Evolutionary conservation across 768 basidiomycete genomes (phyloP).

Genomic region (Leccinum variicolor): DNA sequence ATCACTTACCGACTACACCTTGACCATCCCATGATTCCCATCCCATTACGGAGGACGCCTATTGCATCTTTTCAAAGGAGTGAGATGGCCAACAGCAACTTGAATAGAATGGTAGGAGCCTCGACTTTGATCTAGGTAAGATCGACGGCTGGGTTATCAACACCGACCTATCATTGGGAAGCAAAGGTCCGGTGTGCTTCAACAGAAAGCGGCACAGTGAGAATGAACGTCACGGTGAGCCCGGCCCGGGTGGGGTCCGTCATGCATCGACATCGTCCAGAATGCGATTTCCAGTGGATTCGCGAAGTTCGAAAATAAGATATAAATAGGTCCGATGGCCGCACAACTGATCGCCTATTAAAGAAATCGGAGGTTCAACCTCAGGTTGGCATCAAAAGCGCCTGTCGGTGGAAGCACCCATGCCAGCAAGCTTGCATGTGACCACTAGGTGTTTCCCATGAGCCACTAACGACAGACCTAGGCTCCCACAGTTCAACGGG

Average conservation of each 20-base stretch:
- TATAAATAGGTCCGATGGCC: not conserved
- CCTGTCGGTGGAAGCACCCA: not conserved
- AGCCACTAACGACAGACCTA: not conserved
- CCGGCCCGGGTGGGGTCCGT: not conserved
- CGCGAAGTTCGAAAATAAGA: not conserved
- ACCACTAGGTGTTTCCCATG: not conserved
- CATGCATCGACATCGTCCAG: not conserved
- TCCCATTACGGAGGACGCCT: no score
- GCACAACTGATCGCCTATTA: not conserved
- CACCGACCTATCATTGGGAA: not conserved
- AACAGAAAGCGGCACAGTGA: not conserved
- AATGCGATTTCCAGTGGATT: not conserved
- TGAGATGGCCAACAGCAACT: no score
- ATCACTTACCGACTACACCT: no score
- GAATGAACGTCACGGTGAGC: no score
- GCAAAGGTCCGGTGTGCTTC: not conserved
- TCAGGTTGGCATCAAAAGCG: not conserved
- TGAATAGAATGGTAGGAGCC: no score
- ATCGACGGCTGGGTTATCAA: no score
- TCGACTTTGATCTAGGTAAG: no score
- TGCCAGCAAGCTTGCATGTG: no score
- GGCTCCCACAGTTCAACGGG: not conserved
- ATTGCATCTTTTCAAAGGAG: no score
- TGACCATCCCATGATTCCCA: no score
- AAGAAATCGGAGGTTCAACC: not conserved